Percentiles rank a stretch among this genome's conserved stretches.
These are phyloP conservation scores for Daedalea quercina DNA, from an alignment of 768 basidiomycete species.

Conservation along the genomic window DNA sequence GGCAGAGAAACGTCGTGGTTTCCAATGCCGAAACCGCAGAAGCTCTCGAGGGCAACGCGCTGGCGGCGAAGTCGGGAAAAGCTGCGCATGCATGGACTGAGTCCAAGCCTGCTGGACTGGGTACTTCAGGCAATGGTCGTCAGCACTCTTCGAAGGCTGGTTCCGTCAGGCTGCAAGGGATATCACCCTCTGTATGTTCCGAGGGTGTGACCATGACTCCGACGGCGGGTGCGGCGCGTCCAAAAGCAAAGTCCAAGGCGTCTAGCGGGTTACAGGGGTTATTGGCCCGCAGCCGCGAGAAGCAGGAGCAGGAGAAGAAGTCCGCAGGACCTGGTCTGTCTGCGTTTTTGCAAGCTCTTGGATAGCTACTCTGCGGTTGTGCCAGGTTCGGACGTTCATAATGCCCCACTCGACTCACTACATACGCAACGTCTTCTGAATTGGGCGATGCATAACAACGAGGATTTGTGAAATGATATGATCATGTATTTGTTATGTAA, in stretches of 20 bases:
- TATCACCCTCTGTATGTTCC: too few species aligned
- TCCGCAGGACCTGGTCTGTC: constrained; percentile 36
- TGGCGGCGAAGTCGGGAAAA: background rate
- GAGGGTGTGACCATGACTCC: too few species aligned
- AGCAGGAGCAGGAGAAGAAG: constrained; percentile 36
- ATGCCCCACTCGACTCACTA: too few species aligned
- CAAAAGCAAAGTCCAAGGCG: constrained; percentile 43
- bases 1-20: too few species aligned
- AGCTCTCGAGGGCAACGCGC: too few species aligned
- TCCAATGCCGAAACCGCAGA: background rate
- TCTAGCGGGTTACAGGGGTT: constrained; percentile 54
- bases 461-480: background rate
- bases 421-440: too few species aligned
- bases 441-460: background rate
- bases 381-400: too few species aligned
- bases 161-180: background rate
- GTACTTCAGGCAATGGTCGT: background rate
- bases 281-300: constrained; percentile 53
- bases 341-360: constrained; percentile 44
- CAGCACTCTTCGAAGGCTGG: background rate
- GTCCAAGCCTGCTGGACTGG: background rate
- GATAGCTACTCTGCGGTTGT: too few species aligned
- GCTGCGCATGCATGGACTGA: background rate
- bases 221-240: background rate
- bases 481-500: background rate